These are phyloP conservation scores for Actinidia arguta DNA, from an alignment of 179 eudicot genomes.

Conservation along the genomic window DNA sequence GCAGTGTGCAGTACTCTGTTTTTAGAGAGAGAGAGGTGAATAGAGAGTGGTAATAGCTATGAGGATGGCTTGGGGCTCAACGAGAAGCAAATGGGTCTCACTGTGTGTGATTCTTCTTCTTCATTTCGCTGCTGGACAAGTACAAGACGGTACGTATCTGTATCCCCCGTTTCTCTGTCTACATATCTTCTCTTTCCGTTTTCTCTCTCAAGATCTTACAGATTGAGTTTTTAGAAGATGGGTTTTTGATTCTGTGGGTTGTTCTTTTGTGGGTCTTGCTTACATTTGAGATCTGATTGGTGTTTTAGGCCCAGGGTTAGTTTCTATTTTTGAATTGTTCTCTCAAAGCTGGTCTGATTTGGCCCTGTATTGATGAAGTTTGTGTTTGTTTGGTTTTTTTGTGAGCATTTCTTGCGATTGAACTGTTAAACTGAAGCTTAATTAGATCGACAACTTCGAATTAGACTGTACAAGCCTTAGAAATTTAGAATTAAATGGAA, in stretches of 20 bases:
- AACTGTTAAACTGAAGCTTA: not conserved
- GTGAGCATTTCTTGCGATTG: not conserved
- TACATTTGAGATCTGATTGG: not conserved
- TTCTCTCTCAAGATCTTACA: not conserved
- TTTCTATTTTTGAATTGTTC: not conserved
- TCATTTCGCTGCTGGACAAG: slow-evolving; percentile 20
- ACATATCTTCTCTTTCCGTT: not conserved
- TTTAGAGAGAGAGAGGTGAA: not conserved
- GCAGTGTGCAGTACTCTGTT: not conserved
- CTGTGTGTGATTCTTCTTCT: slow-evolving; percentile 13
- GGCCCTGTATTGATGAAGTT: too few species aligned
- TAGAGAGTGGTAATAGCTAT: not conserved
- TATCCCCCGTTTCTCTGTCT: not conserved
- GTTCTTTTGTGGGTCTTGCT: slow-evolving; percentile 5
- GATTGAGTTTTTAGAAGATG: not conserved
- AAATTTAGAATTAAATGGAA: too few species aligned
- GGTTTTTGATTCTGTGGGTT: not conserved
- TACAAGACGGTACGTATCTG: slow-evolving; percentile 26
- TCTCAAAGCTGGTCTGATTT: not conserved
- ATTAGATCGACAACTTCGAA: not conserved
- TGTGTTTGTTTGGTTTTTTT: too few species aligned
- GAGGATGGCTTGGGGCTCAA: slow-evolving; percentile 21
- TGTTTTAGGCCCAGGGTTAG: not conserved
- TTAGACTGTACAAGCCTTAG: too few species aligned
- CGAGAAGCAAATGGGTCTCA: slow-evolving; percentile 26